phyloP scores from a whole-genome alignment of 495 filamentous ascomycete species.

The Hypoxylon trugodes region DNA sequence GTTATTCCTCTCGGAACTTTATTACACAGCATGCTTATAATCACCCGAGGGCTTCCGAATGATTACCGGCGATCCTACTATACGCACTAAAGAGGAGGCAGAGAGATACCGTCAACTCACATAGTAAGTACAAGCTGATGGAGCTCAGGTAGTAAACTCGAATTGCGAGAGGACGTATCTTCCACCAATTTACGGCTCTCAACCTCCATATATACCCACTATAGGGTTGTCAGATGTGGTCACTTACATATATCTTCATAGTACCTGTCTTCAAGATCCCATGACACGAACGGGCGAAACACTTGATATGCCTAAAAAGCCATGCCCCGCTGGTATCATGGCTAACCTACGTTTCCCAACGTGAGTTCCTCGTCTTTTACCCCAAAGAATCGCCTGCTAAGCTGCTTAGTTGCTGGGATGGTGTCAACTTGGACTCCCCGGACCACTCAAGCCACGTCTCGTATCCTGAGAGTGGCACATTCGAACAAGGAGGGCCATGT shows the following conservation, averaged over 20 bases:
- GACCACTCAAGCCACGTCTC: conserved; percentile 40
- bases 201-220: too few species aligned
- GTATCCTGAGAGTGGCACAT: conserved; percentile 41
- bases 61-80: conserved; percentile 41
- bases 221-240: too few species aligned
- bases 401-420: conserved; percentile 36
- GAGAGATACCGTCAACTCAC: conserved; percentile 44
- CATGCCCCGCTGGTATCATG: conserved; percentile 49
- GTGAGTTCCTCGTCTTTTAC: neutral
- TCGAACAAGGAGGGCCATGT: conserved; percentile 44
- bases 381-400: neutral
- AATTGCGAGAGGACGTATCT: too few species aligned
- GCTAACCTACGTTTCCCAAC: conserved; percentile 49
- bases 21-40: neutral
- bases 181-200: too few species aligned
- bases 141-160: too few species aligned
- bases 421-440: conserved; percentile 38
- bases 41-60: conserved; percentile 44
- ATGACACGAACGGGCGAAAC: conserved; percentile 42
- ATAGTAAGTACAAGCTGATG: too few species aligned
- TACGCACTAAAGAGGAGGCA: conserved; percentile 40
- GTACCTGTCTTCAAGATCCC: conserved; percentile 44
- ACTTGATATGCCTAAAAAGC: conserved; percentile 40
- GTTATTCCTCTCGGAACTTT: neutral
- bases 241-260: neutral